Evolutionary conservation across 2,329 filamentous ascomycete genomes (phyloP), one percentile per base, ranked within the genome.

Genomic region (Aspergillus nomiae): DNA sequence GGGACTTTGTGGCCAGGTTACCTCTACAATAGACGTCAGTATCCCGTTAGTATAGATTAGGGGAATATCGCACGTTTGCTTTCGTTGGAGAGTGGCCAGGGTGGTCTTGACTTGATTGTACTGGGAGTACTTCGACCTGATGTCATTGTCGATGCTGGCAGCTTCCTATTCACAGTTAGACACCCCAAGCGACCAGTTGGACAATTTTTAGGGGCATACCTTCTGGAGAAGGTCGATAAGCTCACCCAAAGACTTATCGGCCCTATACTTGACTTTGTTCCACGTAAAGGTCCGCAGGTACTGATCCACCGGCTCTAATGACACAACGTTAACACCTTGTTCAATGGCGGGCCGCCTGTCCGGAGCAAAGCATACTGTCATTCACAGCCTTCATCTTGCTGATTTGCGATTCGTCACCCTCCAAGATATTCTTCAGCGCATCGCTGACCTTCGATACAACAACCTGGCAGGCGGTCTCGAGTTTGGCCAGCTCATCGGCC

Each of bases 201-300:
- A 4, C 11, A 32, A 34, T 51, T 51, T 8, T 3, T 2, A 21
- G 11, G 32, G 51, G 21, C 21, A 38, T 32, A 92, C 92, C 87
- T 96, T 97, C 76, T 96, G 92, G 63, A 99, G 82, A 46, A 89
- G 89, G 77, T 93, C 91, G 71, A 97, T 90, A 63, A 98, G 84
- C 75, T 98, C 94, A 61, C 88, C 86, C 65, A 99, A 86, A 57
- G 94, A 87, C 77, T 94, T 96, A 79, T 99, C 95, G 66, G 92
- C 90, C 72, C 95, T 89, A 80, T 98, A 99, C 77, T 97, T 95
- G 80, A 96, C 92, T 80, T 95, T 97, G 82, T 98, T 98, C 95
- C 95, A 99, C 69, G 88, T 86, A 80, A 98, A 99, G 60, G 86
- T 89, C 74, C 89, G 88, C 53, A 99, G 83, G 76, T 98, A 99